Evolutionary conservation across 129 eudicot species (phyloP).

Genomic region (Pulicaria dysenterica): DNA sequence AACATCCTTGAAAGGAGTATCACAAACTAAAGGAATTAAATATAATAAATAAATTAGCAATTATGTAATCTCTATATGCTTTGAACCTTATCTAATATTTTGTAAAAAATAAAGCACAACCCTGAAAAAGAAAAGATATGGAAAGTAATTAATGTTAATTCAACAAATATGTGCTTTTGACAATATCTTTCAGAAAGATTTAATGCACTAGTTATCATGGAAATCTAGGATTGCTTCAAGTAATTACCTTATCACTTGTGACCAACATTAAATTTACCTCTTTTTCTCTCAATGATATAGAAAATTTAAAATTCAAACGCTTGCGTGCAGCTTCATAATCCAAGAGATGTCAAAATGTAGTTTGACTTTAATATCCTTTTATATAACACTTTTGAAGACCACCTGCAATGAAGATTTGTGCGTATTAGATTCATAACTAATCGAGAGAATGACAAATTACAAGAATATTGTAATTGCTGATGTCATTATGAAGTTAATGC

Average conservation of each 20-base stretch:
- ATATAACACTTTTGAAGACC: background rate
- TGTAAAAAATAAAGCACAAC: background rate
- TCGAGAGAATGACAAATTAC: background rate
- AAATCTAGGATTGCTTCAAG: too few species aligned
- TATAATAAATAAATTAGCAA: slow-evolving; percentile 14
- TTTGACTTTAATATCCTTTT: too few species aligned
- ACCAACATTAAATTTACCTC: background rate
- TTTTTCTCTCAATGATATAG: too few species aligned
- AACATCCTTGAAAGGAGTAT: too few species aligned
- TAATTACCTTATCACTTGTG: background rate
- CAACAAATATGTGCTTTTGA: too few species aligned
- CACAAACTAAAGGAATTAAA: too few species aligned
- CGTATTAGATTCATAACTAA: background rate
- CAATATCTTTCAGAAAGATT: too few species aligned
- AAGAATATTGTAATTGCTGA: too few species aligned
- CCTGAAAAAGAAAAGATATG: background rate
- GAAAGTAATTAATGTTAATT: too few species aligned
- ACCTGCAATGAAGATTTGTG: slow-evolving; percentile 25
- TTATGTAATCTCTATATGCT: slow-evolving; percentile 5
- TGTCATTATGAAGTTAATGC: slow-evolving; percentile 1
- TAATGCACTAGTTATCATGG: too few species aligned
- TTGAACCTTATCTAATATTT: background rate
- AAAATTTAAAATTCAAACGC: background rate
- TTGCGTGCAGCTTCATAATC: too few species aligned
- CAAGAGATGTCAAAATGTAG: too few species aligned